A percentile compares a stretch with the other conserved stretches of the same genome.
Conservation (phyloP, 305 asterid species). For the Fraxinus platypoda region DNA sequence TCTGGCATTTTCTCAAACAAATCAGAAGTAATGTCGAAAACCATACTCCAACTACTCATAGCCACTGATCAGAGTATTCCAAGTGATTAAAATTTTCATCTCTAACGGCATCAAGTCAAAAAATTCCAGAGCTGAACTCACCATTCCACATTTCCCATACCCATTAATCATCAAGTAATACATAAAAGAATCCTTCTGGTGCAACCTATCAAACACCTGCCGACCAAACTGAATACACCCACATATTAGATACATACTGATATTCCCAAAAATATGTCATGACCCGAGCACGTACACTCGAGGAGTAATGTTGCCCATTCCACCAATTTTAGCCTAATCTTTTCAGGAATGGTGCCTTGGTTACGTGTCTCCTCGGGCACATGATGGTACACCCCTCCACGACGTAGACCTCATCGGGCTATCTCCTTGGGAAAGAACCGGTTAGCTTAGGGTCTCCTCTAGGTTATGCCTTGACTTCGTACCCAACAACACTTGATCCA, state of each 20-base stretch:
- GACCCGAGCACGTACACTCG: no score
- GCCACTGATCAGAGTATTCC: slow-evolving; percentile 77
- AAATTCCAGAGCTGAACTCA: slow-evolving; percentile 53
- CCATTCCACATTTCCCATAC: slow-evolving; percentile 65
- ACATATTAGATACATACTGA: slow-evolving; percentile 12
- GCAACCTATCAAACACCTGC: slow-evolving; percentile 58
- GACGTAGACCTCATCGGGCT: no score
- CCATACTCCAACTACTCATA: slow-evolving; percentile 45
- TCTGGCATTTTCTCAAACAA: slow-evolving; percentile 58
- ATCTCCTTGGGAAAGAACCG: no score
- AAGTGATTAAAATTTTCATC: slow-evolving; percentile 60
- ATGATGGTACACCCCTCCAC: no score
- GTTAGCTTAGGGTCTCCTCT: no score
- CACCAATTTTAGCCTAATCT: no score
- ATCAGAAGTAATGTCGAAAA: slow-evolving; percentile 38
- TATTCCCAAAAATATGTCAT: slow-evolving; percentile 4
- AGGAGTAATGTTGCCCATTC: no score
- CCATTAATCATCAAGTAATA: slow-evolving; percentile 80
- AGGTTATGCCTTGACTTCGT: no score
- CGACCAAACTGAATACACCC: slow-evolving; percentile 38
- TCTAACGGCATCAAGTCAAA: slow-evolving; percentile 53
- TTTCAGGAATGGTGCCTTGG: no score
- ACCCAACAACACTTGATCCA: no score
- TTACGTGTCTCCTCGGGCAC: no score
- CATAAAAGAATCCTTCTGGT: slow-evolving; percentile 54